These are phyloP conservation scores for Tieghemostelium lacteum DNA, from an alignment of 78 protist genomes.

Conservation along the genomic window DNA sequence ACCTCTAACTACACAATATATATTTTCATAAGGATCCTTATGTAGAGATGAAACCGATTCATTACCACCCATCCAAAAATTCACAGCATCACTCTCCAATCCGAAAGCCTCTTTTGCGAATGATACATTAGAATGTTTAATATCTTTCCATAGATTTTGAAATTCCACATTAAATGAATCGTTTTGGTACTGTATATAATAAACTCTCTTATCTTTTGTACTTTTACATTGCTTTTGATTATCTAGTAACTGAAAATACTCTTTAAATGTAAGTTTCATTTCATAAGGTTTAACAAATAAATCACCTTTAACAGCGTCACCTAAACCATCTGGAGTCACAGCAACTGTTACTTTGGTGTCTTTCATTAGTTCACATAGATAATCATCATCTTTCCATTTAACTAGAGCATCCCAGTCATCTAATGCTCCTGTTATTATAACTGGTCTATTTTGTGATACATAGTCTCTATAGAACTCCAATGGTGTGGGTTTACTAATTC, in stretches of 20 bases:
- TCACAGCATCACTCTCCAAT: conserved; percentile 35
- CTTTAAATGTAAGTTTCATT: conserved; percentile 49
- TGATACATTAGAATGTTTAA: conserved; percentile 6
- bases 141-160: conserved; percentile 35
- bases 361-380: conserved; percentile 30
- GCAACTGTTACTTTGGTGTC: conserved; percentile 64
- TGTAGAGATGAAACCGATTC: conserved; percentile 66
- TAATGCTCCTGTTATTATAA: conserved; percentile 60
- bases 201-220: neutral
- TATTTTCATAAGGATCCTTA: conserved; percentile 80
- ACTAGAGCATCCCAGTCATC: conserved; percentile 54
- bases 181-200: conserved; percentile 52
- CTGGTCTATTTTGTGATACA: conserved; percentile 79
- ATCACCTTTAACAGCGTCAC: conserved; percentile 70
- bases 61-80: conserved; percentile 81
- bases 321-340: conserved; percentile 76
- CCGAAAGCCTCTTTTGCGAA: conserved; percentile 72
- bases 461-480: conserved; percentile 78
- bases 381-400: conserved; percentile 48
- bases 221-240: neutral
- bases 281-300: conserved; percentile 78
- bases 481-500: conserved; percentile 71
- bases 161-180: conserved; percentile 45
- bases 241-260: conserved; percentile 8
- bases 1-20: conserved; percentile 73